A percentile compares a stretch with the other conserved stretches of the same genome.
These are phyloP conservation scores for Papilionanthe hybrid DNA, from an alignment of 116 monocot genomes.

Conservation along the genomic window DNA sequence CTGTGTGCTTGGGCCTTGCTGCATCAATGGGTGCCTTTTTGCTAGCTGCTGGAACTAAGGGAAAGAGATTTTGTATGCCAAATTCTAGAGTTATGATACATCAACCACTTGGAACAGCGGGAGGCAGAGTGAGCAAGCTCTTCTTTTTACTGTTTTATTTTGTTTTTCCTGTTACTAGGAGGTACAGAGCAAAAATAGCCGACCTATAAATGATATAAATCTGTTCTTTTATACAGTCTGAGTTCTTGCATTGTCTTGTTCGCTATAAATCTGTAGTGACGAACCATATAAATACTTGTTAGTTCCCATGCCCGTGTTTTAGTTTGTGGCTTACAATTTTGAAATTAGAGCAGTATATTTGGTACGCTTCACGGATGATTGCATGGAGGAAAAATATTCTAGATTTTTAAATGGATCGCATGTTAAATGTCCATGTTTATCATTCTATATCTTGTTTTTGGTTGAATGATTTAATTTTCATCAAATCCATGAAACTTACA, in stretches of 20 bases:
- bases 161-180: neutral
- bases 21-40: conserved; percentile 98
- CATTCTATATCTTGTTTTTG: neutral
- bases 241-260: neutral
- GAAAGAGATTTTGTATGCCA: conserved; percentile 97
- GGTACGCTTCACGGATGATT: neutral
- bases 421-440: neutral
- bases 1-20: conserved; percentile 91
- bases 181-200: neutral
- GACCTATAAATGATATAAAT: neutral
- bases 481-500: neutral
- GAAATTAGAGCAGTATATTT: neutral
- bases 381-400: neutral
- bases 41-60: conserved; percentile 87
- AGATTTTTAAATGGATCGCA: neutral
- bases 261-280: neutral
- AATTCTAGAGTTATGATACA: conserved; percentile 99
- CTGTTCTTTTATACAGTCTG: neutral
- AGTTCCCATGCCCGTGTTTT: neutral
- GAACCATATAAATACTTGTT: neutral
- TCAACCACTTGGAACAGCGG: conserved; percentile 81
- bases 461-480: neutral
- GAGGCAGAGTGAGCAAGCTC: conserved; percentile 65
- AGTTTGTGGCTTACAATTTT: neutral
- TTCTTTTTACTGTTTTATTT: neutral